A percentile compares a stretch with the other conserved stretches of the same genome.
These are phyloP conservation scores for Fraxinus sp. DNA, from an alignment of 305 asterid genomes.

Conservation along the genomic window DNA sequence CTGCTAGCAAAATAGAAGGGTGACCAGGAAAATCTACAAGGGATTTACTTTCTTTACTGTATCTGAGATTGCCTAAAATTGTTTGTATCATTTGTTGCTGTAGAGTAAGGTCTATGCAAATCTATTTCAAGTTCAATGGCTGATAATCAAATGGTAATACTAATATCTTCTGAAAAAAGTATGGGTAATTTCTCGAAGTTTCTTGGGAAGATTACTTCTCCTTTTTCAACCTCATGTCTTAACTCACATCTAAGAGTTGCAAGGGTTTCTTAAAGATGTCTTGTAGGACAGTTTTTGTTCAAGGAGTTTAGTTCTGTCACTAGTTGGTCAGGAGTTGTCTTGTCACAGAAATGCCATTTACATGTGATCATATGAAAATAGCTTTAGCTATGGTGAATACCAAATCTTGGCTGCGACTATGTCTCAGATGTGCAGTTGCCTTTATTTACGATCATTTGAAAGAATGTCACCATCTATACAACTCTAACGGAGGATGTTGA, in stretches of 20 bases:
- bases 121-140: neutral
- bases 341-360: neutral
- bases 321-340: neutral
- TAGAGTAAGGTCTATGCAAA: neutral
- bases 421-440: constrained; percentile 4
- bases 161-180: neutral
- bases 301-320: neutral
- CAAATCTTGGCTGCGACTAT: constrained; percentile 1
- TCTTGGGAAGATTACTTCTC: neutral
- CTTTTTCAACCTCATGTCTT: neutral
- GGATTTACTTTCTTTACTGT: neutral
- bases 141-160: neutral
- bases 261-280: neutral
- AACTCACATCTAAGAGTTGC: neutral
- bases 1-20: neutral
- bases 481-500: neutral
- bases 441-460: neutral
- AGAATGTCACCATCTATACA: constrained; percentile 1
- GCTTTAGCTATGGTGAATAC: constrained; percentile 3
- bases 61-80: neutral
- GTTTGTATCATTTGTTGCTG: neutral
- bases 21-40: neutral
- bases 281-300: neutral
- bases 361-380: neutral
- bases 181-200: neutral